Evolutionary conservation across 2,329 filamentous ascomycete species (phyloP).

Genomic region (Talaromyces sp.): DNA sequence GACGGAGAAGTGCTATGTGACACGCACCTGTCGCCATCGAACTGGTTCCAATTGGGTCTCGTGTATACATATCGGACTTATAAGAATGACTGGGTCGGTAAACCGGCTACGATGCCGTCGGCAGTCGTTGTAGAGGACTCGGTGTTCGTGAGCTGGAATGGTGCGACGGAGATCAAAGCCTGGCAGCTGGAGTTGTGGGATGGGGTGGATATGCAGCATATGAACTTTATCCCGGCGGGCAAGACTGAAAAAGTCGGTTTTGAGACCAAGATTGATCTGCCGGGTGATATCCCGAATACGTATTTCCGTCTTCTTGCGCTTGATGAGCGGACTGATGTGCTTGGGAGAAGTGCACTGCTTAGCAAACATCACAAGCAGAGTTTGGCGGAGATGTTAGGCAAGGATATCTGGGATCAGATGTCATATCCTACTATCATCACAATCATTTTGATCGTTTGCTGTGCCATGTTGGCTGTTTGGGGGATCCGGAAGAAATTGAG

Average conservation of each 20-base stretch:
- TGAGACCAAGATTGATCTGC: neutral
- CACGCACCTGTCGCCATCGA: slow-evolving; percentile 44
- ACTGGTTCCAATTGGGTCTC: slow-evolving; percentile 30
- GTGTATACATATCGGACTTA: slow-evolving; percentile 25
- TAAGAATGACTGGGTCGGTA: neutral
- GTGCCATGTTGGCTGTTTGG: neutral
- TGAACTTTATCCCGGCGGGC: neutral
- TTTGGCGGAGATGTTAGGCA: slow-evolving; percentile 17
- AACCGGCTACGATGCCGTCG: neutral
- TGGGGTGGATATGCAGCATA: neutral
- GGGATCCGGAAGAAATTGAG: neutral
- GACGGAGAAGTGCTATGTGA: slow-evolving; percentile 55
- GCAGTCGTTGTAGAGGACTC: neutral
- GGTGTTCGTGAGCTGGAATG: slow-evolving; percentile 18
- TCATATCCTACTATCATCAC: neutral
- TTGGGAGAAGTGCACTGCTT: neutral
- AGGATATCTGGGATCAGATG: neutral
- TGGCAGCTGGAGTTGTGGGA: slow-evolving; percentile 18
- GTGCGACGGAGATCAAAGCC: slow-evolving; percentile 40
- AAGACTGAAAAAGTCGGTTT: neutral
- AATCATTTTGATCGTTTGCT: neutral
- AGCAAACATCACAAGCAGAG: neutral
- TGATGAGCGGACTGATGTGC: neutral
- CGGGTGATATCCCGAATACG: neutral
- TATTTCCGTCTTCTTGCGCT: neutral